These are phyloP conservation scores for Syzygium aromaticum DNA, from an alignment of 345 rosid genomes.

Conservation along the genomic window DNA sequence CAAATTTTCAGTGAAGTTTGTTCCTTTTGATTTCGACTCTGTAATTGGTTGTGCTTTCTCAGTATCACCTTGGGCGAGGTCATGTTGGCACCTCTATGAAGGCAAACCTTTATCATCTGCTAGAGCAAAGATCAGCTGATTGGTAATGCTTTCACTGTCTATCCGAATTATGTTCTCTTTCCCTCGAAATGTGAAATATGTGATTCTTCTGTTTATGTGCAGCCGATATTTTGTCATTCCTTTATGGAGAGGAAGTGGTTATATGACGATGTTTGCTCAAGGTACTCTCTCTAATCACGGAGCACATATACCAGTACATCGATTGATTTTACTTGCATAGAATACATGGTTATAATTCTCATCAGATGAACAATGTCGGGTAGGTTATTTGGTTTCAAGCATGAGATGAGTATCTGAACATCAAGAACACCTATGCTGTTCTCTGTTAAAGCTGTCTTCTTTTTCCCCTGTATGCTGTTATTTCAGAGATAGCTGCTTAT, in stretches of 20 bases:
- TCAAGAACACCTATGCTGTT: not conserved
- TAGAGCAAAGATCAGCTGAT: conserved; percentile 73
- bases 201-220: conserved; percentile 4
- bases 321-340: not conserved
- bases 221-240: conserved; percentile 90
- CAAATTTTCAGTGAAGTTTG: not conserved
- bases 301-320: not conserved
- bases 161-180: not conserved
- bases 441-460: not conserved
- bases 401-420: not conserved
- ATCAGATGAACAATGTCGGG: not conserved
- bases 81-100: conserved; percentile 74
- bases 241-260: conserved; percentile 86
- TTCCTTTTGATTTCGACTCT: conserved; percentile 1
- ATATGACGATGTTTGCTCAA: conserved; percentile 86
- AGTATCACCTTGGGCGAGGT: conserved; percentile 92
- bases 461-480: not conserved
- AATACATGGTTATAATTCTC: not conserved
- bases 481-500: not conserved
- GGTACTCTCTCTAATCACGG: conserved; percentile 24
- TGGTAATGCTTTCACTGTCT: conserved; percentile 37
- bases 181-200: not conserved
- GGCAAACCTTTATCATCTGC: conserved; percentile 56
- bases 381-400: not conserved
- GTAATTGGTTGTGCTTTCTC: not conserved